Evolutionary conservation across 768 basidiomycete genomes (phyloP), one percentile per base, ranked within the genome.

Genomic region (Rhodotorula diobovata): DNA sequence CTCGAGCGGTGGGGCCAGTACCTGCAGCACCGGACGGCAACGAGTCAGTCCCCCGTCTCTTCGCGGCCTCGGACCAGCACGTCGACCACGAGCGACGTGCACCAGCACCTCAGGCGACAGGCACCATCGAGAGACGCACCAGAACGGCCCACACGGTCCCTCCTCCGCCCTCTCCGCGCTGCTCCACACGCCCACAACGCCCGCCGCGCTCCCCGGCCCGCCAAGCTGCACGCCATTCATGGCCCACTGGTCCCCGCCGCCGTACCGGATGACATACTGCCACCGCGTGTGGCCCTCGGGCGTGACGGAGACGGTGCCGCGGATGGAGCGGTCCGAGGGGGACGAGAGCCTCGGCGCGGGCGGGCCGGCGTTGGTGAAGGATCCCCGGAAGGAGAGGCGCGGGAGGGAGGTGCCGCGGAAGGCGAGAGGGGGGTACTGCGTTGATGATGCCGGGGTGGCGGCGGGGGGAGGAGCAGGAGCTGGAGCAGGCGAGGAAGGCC

Each of bases 121-220:
- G 34, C 12, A 4, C 28, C n/a, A n/a, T 25, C 21, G 15, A 53
- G 20, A 50, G 18, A 61, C 66, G 56, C 35, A 71, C 70, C 70
- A 71, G 57, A 71, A 71, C 32, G 70, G 70, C 16, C 70, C 70
- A 30, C 58, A 54, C 37, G 70, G 70, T 0, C 70, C 65, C 11
- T 71, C 70, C 10, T 51, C 56, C 9, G 41, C 57, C 23, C 65
- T 61, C 21, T 67, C 66, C 4, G 70, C 70, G 25, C 66, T 59
- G n/a, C 35, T 60, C 70, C 70, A 71, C 20, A 62, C 37, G 15
- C 70, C 70, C 1, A 71, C 8, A 2, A 67, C 34, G 37, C 61
- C 55, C 21, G n/a, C 9, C 30, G 39, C 14, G n/a, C 39, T 37
- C 34, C 48, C 48, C 23, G 35, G 58, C 12, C 58, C 66, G 14